phyloP scores from a whole-genome alignment of 257 asterid species.

The Petunia secreta region DNA sequence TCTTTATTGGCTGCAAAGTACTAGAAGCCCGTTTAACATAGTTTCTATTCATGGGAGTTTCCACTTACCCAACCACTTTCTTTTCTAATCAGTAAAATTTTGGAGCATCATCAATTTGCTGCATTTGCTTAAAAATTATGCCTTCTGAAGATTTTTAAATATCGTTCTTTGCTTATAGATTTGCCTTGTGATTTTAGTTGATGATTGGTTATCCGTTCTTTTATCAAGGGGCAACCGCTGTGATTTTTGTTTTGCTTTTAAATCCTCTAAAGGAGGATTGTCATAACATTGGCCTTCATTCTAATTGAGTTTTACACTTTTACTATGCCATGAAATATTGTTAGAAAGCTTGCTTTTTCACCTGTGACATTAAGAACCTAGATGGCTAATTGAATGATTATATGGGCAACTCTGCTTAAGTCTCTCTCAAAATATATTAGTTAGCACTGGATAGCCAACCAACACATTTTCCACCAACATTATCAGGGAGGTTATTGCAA shows the following conservation, averaged over 20 bases:
- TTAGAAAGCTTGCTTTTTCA: neutral
- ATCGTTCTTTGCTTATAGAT: neutral
- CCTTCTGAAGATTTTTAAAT: neutral
- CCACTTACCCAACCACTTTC: neutral
- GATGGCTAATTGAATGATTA: neutral
- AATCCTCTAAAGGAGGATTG: neutral
- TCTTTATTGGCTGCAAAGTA: neutral
- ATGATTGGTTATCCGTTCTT: neutral
- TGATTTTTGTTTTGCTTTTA: neutral
- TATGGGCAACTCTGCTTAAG: neutral
- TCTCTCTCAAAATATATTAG: no score
- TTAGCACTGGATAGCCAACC: no score
- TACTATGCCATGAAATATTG: neutral
- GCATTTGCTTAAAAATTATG: neutral
- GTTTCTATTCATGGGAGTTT: neutral
- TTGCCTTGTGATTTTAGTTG: slow-evolving; percentile 1
- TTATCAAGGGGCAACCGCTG: neutral
- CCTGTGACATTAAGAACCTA: neutral
- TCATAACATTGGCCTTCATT: neutral
- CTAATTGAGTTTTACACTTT: neutral
- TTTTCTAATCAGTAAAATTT: neutral
- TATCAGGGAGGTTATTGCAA: no score
- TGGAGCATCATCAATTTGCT: neutral
- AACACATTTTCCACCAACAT: no score
- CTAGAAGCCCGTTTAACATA: slow-evolving; percentile 5